Conservation (phyloP, 163 green algal genomes). For the Volvox carteri region DNA sequence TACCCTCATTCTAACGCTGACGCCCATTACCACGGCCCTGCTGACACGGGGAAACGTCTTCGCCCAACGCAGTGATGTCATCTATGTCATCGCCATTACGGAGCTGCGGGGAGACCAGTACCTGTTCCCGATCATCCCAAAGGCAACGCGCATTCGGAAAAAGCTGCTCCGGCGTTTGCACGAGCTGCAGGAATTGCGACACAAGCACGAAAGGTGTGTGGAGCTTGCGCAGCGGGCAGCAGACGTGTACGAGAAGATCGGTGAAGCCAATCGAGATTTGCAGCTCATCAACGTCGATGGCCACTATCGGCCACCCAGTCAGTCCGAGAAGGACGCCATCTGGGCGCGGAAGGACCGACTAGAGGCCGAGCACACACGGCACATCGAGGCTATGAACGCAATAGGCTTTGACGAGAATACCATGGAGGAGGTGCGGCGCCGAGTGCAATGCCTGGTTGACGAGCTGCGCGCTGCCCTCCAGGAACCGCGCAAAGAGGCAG, state of each 20-base stretch:
- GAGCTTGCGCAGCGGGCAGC: not conserved
- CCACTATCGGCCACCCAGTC: not conserved
- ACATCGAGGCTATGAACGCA: not conserved
- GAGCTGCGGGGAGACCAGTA: not conserved
- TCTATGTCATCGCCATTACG: not conserved
- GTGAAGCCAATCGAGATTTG: not conserved
- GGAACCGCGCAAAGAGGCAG: too few species aligned
- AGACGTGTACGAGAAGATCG: not conserved
- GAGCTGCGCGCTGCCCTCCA: not conserved
- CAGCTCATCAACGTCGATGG: not conserved
- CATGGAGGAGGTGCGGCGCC: not conserved
- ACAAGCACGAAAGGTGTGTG: not conserved
- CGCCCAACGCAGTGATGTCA: slow-evolving; percentile 21
- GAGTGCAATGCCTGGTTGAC: not conserved
- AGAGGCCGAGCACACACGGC: not conserved
- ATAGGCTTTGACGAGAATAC: not conserved
- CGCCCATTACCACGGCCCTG: not conserved
- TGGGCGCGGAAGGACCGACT: not conserved
- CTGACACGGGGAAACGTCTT: not conserved
- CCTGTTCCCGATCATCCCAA: slow-evolving; percentile 6
- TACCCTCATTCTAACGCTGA: not conserved
- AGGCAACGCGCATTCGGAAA: not conserved
- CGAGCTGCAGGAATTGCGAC: not conserved
- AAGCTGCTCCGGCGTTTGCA: not conserved
- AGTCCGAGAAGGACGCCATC: not conserved